Percentiles rank a stretch among this genome's conserved stretches.
phyloP scores from a whole-genome alignment of 345 rosid genomes.

The Boechera stricta region DNA sequence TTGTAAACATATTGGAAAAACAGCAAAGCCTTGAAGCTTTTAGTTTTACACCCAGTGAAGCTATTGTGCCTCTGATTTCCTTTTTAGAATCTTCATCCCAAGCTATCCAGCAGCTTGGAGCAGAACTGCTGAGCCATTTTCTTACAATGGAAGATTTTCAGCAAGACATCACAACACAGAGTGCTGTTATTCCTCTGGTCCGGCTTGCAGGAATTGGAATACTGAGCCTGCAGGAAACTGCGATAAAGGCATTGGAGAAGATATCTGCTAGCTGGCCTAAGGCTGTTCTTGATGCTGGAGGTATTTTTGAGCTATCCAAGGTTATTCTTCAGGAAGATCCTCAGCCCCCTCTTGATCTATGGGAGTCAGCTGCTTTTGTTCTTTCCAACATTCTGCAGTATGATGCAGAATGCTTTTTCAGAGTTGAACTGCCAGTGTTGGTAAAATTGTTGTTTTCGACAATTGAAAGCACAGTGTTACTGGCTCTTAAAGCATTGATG shows the following conservation, averaged over 20 bases:
- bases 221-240: constrained; percentile 83
- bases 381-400: constrained; percentile 66
- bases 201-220: constrained; percentile 88
- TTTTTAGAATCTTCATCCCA: constrained; percentile 86
- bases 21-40: constrained; percentile 81
- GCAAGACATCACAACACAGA: constrained; percentile 79
- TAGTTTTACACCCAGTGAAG: constrained; percentile 83
- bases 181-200: constrained; percentile 84
- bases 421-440: constrained; percentile 78
- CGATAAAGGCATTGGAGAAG: constrained; percentile 77
- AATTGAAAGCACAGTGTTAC: constrained; percentile 65
- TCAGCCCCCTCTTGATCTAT: constrained; percentile 70
- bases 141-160: constrained; percentile 91
- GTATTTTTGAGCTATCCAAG: constrained; percentile 82
- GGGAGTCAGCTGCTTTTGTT: constrained; percentile 91
- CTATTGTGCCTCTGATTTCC: constrained; percentile 79
- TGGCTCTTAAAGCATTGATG: constrained; percentile 72
- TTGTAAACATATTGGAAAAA: constrained; percentile 88
- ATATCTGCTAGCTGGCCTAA: constrained; percentile 86
- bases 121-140: constrained; percentile 81
- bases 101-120: constrained; percentile 93
- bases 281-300: constrained; percentile 86
- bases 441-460: constrained; percentile 80
- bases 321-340: constrained; percentile 91
- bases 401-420: constrained; percentile 65